These are phyloP conservation scores for Eucalyptus dawsonii DNA, from an alignment of 345 rosid species.

Conservation along the genomic window DNA sequence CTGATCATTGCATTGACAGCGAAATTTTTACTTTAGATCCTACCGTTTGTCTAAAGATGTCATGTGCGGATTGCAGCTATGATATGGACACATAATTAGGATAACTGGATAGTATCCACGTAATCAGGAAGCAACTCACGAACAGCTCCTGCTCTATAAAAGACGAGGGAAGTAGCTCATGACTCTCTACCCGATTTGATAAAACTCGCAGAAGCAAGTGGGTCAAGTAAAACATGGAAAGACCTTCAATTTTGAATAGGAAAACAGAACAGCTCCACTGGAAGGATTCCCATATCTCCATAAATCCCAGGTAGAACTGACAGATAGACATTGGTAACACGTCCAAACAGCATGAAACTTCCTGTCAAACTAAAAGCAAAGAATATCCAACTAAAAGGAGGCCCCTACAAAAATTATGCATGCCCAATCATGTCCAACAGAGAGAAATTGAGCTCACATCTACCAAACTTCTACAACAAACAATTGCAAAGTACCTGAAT, in stretches of 20 bases:
- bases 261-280: neutral
- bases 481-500: conserved; percentile 52
- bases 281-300: neutral
- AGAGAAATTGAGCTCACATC: neutral
- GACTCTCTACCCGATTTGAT: neutral
- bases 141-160: neutral
- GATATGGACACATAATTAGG: neutral
- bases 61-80: neutral
- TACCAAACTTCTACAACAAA: neutral
- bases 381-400: neutral
- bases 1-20: neutral
- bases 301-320: neutral
- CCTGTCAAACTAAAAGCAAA: neutral
- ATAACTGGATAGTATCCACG: neutral
- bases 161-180: neutral
- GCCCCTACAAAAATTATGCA: neutral
- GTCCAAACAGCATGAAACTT: neutral
- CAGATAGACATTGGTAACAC: neutral
- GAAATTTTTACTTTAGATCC: neutral
- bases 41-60: neutral
- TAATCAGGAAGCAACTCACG: neutral
- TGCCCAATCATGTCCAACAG: neutral
- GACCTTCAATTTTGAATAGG: neutral
- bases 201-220: neutral
- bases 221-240: neutral